These are phyloP conservation scores for Ramaria sp. DNA, from an alignment of 768 basidiomycete species.

Conservation along the genomic window DNA sequence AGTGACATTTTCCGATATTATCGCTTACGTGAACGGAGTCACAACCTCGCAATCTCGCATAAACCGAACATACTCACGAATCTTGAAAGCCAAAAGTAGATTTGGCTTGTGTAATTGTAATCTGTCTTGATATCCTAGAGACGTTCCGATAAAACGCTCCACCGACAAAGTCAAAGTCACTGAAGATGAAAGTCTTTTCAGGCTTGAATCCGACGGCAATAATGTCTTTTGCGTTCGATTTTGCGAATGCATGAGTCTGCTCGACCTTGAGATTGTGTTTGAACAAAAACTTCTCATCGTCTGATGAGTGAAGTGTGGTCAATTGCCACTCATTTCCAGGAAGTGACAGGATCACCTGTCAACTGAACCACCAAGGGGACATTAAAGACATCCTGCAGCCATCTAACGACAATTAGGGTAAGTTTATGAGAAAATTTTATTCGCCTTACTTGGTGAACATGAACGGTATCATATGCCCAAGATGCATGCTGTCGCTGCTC, in stretches of 20 bases:
- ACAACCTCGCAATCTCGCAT: not conserved
- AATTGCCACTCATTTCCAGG: not conserved
- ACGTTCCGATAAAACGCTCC: conserved; percentile 93
- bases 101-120: conserved; percentile 88
- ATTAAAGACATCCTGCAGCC: conserved; percentile 94
- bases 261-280: conserved; percentile 90
- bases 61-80: conserved; percentile 48
- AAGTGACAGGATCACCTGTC: conserved; percentile 47
- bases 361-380: conserved; percentile 93
- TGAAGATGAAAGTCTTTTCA: conserved; percentile 95
- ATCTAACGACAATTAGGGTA: conserved; percentile 39
- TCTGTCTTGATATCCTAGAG: conserved; percentile 83
- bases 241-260: conserved; percentile 72
- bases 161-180: conserved; percentile 80
- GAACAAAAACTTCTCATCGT: conserved; percentile 99
- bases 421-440: not conserved
- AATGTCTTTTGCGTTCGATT: conserved; percentile 87
- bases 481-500: conserved; percentile 92
- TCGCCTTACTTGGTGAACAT: conserved; percentile 82
- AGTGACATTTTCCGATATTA: conserved; percentile 97
- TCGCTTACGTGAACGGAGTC: conserved; percentile 42
- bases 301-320: conserved; percentile 26
- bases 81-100: conserved; percentile 96
- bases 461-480: conserved; percentile 97
- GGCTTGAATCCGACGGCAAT: conserved; percentile 92